These are phyloP conservation scores for Lentinula raphanica DNA, from an alignment of 768 basidiomycete genomes.

Conservation along the genomic window DNA sequence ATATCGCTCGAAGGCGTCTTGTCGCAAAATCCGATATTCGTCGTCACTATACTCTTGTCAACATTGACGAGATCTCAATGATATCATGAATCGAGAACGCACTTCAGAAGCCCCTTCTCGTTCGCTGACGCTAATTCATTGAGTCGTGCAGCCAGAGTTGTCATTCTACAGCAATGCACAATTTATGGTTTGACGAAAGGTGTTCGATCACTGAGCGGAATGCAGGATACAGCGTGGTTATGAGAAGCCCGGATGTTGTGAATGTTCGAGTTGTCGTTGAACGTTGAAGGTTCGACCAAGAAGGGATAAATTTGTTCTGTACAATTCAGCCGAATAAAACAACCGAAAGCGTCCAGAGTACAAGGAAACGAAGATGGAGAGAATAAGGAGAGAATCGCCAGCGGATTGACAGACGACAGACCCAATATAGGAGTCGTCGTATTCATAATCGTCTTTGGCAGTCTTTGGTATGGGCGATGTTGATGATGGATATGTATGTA, in stretches of 20 bases:
- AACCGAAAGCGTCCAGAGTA: slow-evolving; percentile 12
- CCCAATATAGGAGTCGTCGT: neutral
- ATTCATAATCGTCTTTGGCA: neutral
- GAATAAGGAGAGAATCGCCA: neutral
- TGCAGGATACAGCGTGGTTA: too few relatives aligned
- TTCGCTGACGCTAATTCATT: slow-evolving; percentile 67
- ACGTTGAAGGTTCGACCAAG: neutral
- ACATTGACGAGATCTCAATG: neutral
- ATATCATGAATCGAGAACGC: slow-evolving; percentile 17
- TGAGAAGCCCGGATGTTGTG: neutral
- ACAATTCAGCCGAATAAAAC: neutral
- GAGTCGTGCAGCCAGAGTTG: slow-evolving; percentile 53
- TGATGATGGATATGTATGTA: too few relatives aligned
- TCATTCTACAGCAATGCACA: neutral
- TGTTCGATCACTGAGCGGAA: too few relatives aligned
- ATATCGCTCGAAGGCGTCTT: slow-evolving; percentile 61
- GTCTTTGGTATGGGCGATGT: neutral
- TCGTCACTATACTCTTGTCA: slow-evolving; percentile 46
- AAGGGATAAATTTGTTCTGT: neutral
- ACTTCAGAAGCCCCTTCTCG: slow-evolving; percentile 63
- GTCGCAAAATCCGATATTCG: slow-evolving; percentile 66
- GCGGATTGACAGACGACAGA: neutral
- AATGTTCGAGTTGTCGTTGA: slow-evolving; percentile 14
- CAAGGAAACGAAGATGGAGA: slow-evolving; percentile 11
- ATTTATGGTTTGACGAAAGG: too few relatives aligned